Evolutionary conservation across 148 eudicot species (phyloP), one percentile per base, ranked within the genome.

Genomic region (Camellia japonica): DNA sequence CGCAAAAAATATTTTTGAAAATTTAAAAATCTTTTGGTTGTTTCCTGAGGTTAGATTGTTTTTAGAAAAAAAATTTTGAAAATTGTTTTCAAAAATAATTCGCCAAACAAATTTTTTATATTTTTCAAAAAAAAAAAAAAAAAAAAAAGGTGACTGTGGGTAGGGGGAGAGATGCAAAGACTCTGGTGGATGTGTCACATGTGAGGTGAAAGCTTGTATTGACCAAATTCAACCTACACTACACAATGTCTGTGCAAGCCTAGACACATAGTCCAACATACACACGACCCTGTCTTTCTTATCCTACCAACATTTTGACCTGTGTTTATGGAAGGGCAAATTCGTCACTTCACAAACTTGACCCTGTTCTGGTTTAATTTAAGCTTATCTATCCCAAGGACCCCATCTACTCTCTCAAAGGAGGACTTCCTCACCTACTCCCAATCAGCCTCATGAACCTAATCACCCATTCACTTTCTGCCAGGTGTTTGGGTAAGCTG

Each of bases 361-460:
- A 56, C 49, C 16, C 66, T 16, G 77, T 30, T 58, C 51, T 3
- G 3, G 46, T 73, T 58, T 5, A 73, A 52, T 73, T 58, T 5
- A 73, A 52, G 16, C 55, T 54, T 14, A 73, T 71, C 52, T 5
- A 7, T 49, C 38, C 38, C 38, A 7, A 49, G 52, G 52, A 49
- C 4, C 52, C 5, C 5, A 49, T 14, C 7, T 4, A 56, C 38
- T 75, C 78, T 42, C 60, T 38, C 65, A 12, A 6, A 44, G 20
- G 46, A 19, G 63, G 67, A 60, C 41, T 46, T 49, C 20, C 15
- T 46, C 78, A 75, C 52, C 68, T 62, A 61, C 71, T 77, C 23
- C 49, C 23, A 65, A 13, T 64, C 4, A 65, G 30, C 47, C 67
- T 20, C 60, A 4, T 46, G 9, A 43, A 75, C 41, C 49, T 30